Percentiles rank a stretch among this genome's conserved stretches.
Evolutionary conservation across 2,329 filamentous ascomycete genomes (phyloP).

Genomic region (Coniochaeta prunicola): DNA sequence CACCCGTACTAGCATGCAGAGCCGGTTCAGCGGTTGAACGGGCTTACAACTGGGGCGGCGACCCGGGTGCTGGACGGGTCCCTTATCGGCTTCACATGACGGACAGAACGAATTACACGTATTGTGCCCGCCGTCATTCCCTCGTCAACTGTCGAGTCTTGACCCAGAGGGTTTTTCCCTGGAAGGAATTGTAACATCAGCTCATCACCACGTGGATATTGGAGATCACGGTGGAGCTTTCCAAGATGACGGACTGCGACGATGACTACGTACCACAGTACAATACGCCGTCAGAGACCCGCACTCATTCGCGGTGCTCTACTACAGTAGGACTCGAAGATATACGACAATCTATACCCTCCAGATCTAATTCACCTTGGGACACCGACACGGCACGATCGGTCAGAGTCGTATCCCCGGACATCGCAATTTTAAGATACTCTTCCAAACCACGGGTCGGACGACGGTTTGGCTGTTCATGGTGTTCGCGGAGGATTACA

Average conservation of each 20-base stretch:
- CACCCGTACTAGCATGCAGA: not conserved
- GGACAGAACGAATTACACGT: not conserved
- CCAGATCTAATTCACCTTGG: not conserved
- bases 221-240: constrained; percentile 4
- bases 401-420: not conserved
- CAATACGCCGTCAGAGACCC: not conserved
- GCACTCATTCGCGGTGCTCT: not conserved
- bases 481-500: not conserved
- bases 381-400: not conserved
- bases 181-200: not conserved
- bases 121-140: not conserved
- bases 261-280: too few species aligned
- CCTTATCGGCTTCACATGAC: not conserved
- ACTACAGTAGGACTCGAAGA: not conserved
- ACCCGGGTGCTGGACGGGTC: not conserved
- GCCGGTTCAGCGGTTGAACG: not conserved
- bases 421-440: not conserved
- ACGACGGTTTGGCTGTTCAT: not conserved
- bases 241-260: constrained; percentile 3
- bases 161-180: not conserved
- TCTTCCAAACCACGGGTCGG: not conserved
- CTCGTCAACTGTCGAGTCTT: not conserved
- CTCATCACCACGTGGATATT: not conserved
- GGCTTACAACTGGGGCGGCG: not conserved
- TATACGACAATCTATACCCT: not conserved